Evolutionary conservation across 1,139 yeast species (phyloP), one percentile per base, ranked within the genome.

Genomic region (Meyerozyma sp.): DNA sequence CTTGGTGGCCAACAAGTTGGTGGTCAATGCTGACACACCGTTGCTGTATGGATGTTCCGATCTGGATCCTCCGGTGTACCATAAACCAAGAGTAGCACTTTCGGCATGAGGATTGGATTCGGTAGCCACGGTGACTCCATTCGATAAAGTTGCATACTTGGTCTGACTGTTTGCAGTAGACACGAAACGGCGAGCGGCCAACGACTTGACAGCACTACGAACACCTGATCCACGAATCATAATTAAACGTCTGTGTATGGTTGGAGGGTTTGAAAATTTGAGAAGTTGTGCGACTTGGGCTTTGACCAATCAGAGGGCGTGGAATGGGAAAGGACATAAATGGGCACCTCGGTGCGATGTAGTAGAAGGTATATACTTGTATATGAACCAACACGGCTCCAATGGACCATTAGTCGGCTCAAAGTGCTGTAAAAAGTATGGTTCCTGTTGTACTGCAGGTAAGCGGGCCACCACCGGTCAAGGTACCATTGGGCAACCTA

Each of bases 31-130:
- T 44, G 91, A 76, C 45, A 83, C 78, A 77, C 95, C 95, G 55
- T 85, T 84, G 70, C 81, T 82, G 77, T 80, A 84, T 43, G 86
- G 75, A 66, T 82, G 85, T 67, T 85, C 95, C 43, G 85, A 66
- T 63, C 90, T 75, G 43, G 91, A 81, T 62, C 95, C 95, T 43
- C 89, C 86, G 50, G 84, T 84, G 58, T 75, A 69, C 64, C 75
- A 85, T 45, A 84, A 65, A 63, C 93, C 93, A 51, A 84, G 73
- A 34, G 88, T 72, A 36, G 88, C 71, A 29, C 81, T 62, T 46
- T 73, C 59, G 48, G 85, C 80, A 48, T 65, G 57, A 40, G 83
- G 75, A 63, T 82, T 77, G 53, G 74, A 53, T 66, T 83, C 87
- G 43, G 88, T 73, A 48, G 89, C 89, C 54, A 85, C 76, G 49